Base-by-base conservation (phyloP, 257 asterid species). In the Echium plantagineum region DNA sequence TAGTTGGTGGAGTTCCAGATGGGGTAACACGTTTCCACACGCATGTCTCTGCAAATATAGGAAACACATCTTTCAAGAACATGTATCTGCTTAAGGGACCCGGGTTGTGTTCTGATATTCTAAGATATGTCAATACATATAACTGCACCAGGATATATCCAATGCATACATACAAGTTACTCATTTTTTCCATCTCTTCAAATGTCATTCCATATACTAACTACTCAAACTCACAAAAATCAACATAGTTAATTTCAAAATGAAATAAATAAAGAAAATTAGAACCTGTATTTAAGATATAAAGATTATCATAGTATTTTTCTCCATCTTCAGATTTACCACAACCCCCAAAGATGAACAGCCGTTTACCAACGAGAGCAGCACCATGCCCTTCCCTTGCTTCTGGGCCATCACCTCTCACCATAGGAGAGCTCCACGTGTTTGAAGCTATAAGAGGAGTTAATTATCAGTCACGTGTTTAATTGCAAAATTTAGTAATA, bases 301-400 rank as follows among this genome's bases (percentile, higher is more conserved):
- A 86, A 64, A 93, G 83, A 76, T 93, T 96, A 77, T 89, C 96
- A 63, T 93, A 93, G 70, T 86, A 93, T 72, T 69, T 73, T 67
- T 93, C 94, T 61, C 75, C 76, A 66, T 79, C 73, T 59, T 76
- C 87, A 22, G 77, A 78, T 73, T 86, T 89, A 61, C 95, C 96
- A 58, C 96, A 86, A 73, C 97, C 99, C 57, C 99, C 97, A 75
- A 93, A 93, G 60, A 93, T 86, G 82, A 86, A 89, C 64, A 93
- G 89, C 64, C 89, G 75, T 84, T 83, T 83, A 61, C 96, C 99
- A 60, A 86, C 77, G 61, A 93, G 87, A 3, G 97, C 99, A 46
- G 99, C 99, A 72, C 96, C 83, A 60, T 93, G 99, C 30, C 96
- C 96, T 77, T 93, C 99, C 73, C 99, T 80, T 63, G 99, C 88